These are phyloP conservation scores for Exophiala phaeomuriformis DNA, from an alignment of 2,329 filamentous ascomycete species.

Conservation along the genomic window DNA sequence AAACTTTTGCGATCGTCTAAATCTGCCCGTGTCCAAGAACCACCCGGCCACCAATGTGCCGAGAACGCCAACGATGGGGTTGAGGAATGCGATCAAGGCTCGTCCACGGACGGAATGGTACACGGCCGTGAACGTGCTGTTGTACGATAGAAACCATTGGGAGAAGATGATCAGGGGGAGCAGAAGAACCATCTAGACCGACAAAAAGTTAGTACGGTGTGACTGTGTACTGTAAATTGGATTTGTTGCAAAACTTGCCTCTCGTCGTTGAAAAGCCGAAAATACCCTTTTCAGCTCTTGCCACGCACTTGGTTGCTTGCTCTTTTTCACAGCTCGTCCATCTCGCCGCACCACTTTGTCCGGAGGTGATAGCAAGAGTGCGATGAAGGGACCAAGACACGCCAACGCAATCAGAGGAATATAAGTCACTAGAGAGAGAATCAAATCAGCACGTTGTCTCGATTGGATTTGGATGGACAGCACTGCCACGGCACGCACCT, in stretches of 20 bases:
- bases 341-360: not conserved
- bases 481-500: not conserved
- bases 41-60: not conserved
- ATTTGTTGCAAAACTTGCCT: not conserved
- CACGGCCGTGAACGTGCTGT: not conserved
- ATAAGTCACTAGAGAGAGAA: not conserved
- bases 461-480: not conserved
- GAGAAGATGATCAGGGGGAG: not conserved
- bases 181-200: not conserved
- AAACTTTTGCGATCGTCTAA: not conserved
- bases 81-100: not conserved
- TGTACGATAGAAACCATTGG: not conserved
- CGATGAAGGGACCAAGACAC: not conserved
- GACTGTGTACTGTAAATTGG: not conserved
- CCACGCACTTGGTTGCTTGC: not conserved
- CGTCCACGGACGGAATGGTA: not conserved
- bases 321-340: not conserved
- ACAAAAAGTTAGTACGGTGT: not conserved
- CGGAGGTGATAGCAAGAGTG: not conserved
- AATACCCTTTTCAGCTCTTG: not conserved
- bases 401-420: not conserved
- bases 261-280: not conserved
- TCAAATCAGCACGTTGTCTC: not conserved
- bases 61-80: not conserved
- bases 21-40: not conserved